Base-by-base conservation (phyloP, 2,329 filamentous ascomycete species). In the Emmonsia crescens region DNA sequence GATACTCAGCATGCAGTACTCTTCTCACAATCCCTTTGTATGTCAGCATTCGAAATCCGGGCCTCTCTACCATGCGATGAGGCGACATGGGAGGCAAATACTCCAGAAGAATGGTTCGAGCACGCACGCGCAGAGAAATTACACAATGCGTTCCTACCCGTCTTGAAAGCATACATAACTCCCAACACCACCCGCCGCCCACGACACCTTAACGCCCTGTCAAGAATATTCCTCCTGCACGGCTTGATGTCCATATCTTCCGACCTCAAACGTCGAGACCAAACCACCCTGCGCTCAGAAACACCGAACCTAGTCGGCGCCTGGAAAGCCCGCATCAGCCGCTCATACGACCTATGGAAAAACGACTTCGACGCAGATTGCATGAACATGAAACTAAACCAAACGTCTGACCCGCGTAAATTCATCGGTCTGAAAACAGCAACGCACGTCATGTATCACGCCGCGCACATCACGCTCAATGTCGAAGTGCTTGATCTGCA, bases 11-110 rank as follows among this genome's bases (percentile, higher is more conserved):
- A 86, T 63, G 83, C 84, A 0, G 82, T 86, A 0, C 74, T 86
- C 0, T 86, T 86, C 69, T 85, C 82, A n/a, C 84, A 86, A 67
- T 85, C 82, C 4, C 76, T 87, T 0, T 86, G 84, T 71, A 86
- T 86, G 83, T 86, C 83, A 1, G 82, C 83, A 0, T 86, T 86
- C 57, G 84, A 86, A 66, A 76, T 87, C 0, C 78, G 82, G 0
- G 78, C 83, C 0, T 76, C 78, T 1, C 69, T 86, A 2, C 84
- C 84, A 0, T 85, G 82, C 66, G 76, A 79, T 48, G 77, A 83
- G 57, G 69, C 74, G 0, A 66, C 81, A 0, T 87, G 84, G 84
- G 83, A 86, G 68, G 83, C 84, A 1, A 70, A 76, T 1, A 79
- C 81, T 0, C 78, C 82, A 0, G 74, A 77, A 6, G 76, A 79